Evolutionary conservation across 306 rosid genomes (phyloP).

Genomic region (Mucuna pruriens): DNA sequence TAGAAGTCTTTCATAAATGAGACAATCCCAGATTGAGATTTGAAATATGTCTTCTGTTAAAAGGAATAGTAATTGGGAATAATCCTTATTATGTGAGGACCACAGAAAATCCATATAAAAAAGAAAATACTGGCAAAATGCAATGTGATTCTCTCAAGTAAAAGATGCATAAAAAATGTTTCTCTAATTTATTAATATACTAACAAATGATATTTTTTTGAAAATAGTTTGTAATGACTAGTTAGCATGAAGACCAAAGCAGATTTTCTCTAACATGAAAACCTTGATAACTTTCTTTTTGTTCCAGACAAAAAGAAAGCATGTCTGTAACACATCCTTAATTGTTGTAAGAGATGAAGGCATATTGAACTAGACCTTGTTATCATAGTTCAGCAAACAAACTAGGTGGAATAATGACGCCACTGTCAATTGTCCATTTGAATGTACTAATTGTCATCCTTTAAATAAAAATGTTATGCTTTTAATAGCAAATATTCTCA

Average conservation of each 20-base stretch:
- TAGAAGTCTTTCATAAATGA: background rate
- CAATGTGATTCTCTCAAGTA: background rate
- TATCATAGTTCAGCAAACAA: slow-evolving; percentile 28
- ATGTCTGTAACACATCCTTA: background rate
- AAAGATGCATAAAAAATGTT: background rate
- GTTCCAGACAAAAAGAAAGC: background rate
- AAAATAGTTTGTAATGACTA: background rate
- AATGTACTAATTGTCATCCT: slow-evolving; percentile 11
- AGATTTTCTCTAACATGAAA: background rate
- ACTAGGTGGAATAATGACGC: slow-evolving; percentile 13
- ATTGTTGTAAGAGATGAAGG: background rate
- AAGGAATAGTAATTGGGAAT: background rate
- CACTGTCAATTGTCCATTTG: background rate
- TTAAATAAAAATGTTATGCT: background rate
- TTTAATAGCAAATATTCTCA: slow-evolving; percentile 12
- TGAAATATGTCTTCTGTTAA: background rate
- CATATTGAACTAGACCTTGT: slow-evolving; percentile 27
- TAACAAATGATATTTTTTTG: background rate
- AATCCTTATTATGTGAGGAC: background rate
- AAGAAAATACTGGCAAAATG: slow-evolving; percentile 12
- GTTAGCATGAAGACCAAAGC: background rate
- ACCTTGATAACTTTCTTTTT: background rate
- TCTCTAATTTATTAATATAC: background rate
- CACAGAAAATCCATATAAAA: slow-evolving; percentile 7
- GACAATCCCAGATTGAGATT: background rate